A percentile compares a stretch with the other conserved stretches of the same genome.
Evolutionary conservation across 768 basidiomycete species (phyloP).

Genomic region (Psilocybe subaeruginosa): DNA sequence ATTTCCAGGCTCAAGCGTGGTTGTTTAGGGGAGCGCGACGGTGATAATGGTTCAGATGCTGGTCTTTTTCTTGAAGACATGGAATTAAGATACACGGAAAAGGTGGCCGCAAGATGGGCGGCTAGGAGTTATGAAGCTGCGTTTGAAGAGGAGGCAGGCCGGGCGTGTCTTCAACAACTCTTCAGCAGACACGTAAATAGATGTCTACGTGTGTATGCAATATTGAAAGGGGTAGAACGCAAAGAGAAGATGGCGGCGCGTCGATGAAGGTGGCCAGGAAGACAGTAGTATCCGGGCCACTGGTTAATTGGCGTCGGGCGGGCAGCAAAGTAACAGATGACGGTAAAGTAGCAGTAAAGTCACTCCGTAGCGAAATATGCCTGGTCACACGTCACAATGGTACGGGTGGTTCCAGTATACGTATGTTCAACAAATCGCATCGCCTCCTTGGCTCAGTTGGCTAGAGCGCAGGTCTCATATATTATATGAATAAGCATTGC

Average conservation of each 20-base stretch:
- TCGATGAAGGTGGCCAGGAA: not conserved
- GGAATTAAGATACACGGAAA: not conserved
- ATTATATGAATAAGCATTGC: constrained; percentile 23
- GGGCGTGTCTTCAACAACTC: not conserved
- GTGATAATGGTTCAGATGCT: not conserved
- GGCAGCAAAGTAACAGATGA: not conserved
- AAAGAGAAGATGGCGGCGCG: not conserved
- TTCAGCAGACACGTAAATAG: not conserved
- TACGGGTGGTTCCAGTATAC: not conserved
- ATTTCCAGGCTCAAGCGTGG: not conserved
- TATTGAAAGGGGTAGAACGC: not conserved
- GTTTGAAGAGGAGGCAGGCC: not conserved
- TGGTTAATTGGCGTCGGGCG: not conserved
- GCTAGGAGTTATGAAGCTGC: not conserved
- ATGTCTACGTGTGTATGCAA: not conserved
- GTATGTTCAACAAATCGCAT: not conserved
- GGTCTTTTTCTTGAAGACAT: not conserved
- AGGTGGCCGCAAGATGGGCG: not conserved
- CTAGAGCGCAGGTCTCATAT: constrained; percentile 41
- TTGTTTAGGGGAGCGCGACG: not conserved
- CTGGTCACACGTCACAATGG: not conserved
- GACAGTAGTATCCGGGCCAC: not conserved
- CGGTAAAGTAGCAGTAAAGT: not conserved
- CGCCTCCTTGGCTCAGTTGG: constrained; percentile 44
- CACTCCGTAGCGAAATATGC: not conserved